These are phyloP conservation scores for Rhodotorula glutinis DNA, from an alignment of 1,284 basidiomycete species.

Conservation along the genomic window DNA sequence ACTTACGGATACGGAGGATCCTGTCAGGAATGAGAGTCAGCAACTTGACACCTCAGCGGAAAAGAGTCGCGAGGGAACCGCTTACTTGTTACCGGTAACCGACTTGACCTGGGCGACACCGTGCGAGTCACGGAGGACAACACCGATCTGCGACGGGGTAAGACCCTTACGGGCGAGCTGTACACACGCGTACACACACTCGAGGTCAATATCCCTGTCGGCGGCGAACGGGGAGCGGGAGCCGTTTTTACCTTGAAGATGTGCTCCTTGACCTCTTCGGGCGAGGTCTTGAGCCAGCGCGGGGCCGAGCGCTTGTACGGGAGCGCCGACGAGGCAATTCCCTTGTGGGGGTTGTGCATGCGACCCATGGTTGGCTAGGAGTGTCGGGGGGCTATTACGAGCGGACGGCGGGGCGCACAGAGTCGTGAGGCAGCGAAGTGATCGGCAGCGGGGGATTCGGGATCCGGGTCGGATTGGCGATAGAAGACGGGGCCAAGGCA, in stretches of 20 bases:
- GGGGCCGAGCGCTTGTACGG: conserved; percentile 95
- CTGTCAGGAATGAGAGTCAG: too few species aligned
- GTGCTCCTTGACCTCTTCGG: conserved; percentile 92
- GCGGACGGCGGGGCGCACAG: too few species aligned
- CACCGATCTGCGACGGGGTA: conserved; percentile 97
- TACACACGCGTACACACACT: too few species aligned
- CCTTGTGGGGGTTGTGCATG: conserved; percentile 90
- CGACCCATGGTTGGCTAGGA: conserved; percentile 39
- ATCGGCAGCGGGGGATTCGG: too few species aligned
- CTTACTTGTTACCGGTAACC: conserved; percentile 89
- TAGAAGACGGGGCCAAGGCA: too few species aligned
- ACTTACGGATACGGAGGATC: conserved; percentile 85
- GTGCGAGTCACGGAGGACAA: conserved; percentile 95
- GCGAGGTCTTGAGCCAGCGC: conserved; percentile 93
- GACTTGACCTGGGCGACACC: conserved; percentile 95
- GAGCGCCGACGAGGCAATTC: conserved; percentile 95
- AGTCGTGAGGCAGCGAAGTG: too few species aligned
- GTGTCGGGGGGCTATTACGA: conserved; percentile 12
- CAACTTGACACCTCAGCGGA: too few species aligned
- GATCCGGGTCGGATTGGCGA: background rate
- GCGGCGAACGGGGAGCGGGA: too few species aligned
- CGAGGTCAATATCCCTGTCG: too few species aligned
- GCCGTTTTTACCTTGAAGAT: conserved; percentile 79
- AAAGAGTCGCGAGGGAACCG: too few species aligned
- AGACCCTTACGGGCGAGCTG: conserved; percentile 94